These are phyloP conservation scores for Pythium aphanidermatum DNA, from an alignment of 352 stramenopile species.

Conservation along the genomic window DNA sequence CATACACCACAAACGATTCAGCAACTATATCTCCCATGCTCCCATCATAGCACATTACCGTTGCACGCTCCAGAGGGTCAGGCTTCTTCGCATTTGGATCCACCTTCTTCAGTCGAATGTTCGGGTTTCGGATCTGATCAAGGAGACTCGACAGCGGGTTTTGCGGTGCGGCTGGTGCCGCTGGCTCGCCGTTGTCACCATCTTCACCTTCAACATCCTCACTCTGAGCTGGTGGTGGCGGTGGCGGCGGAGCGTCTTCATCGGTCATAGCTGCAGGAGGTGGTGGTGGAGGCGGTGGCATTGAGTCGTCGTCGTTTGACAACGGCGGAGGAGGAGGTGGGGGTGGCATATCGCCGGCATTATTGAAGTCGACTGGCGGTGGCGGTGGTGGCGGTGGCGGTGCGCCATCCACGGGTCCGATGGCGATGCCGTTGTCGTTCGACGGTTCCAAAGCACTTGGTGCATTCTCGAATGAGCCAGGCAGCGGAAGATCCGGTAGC, in stretches of 20 bases:
- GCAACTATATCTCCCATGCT: background rate
- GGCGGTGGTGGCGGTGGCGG: conserved; percentile 58
- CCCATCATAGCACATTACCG: background rate
- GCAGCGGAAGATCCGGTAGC: conserved; percentile 56
- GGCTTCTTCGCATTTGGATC: conserved; percentile 11
- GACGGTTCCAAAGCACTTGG: conserved; percentile 56
- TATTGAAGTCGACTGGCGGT: conserved; percentile 52
- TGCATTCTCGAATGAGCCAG: conserved; percentile 59
- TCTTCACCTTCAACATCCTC: conserved; percentile 1
- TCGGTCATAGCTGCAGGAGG: conserved; percentile 5
- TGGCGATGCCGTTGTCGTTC: conserved; percentile 31
- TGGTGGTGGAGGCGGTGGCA: conserved; percentile 17
- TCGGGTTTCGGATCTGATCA: conserved; percentile 24
- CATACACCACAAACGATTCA: background rate
- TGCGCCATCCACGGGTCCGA: conserved; percentile 58
- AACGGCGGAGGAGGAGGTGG: conserved; percentile 45
- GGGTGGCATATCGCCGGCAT: conserved; percentile 31
- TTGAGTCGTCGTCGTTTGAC: conserved; percentile 36
- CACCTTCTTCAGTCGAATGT: conserved; percentile 14
- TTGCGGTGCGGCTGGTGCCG: conserved; percentile 4
- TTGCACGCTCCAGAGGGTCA: background rate
- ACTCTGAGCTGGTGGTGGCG: conserved; percentile 12
- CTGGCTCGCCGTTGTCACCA: background rate
- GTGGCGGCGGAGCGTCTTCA: conserved; percentile 17
- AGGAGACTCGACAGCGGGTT: conserved; percentile 22